These are phyloP conservation scores for Trichoderma sp. DNA, from an alignment of 2,329 filamentous ascomycete genomes.

Conservation along the genomic window DNA sequence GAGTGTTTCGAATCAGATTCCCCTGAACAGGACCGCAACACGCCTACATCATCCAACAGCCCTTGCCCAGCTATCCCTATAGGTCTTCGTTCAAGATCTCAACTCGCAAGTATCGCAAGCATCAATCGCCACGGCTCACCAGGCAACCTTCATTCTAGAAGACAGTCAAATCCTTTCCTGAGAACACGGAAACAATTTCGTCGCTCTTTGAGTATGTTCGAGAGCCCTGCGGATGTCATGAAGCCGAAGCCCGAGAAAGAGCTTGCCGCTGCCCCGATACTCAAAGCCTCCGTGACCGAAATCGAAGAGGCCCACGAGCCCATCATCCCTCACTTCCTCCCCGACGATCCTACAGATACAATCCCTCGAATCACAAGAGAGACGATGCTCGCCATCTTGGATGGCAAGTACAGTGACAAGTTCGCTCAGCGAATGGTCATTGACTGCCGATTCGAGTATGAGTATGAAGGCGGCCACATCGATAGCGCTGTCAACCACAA, in stretches of 20 bases:
- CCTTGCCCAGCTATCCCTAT: slow-evolving; percentile 54
- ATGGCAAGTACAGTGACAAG: slow-evolving; percentile 73
- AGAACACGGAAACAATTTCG: slow-evolving; percentile 86
- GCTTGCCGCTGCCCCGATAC: slow-evolving; percentile 41
- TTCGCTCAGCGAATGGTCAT: slow-evolving; percentile 85
- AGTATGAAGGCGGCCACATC: slow-evolving; percentile 96
- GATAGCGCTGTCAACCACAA: slow-evolving; percentile 93
- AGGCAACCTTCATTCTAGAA: slow-evolving; percentile 66
- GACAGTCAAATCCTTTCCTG: slow-evolving; percentile 67
- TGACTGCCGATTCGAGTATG: slow-evolving; percentile 98
- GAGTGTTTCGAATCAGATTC: slow-evolving; percentile 77
- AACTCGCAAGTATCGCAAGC: slow-evolving; percentile 59
- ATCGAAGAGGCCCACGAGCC: slow-evolving; percentile 73
- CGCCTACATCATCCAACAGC: slow-evolving; percentile 60
- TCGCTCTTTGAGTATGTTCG: slow-evolving; percentile 96
- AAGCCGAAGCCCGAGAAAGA: slow-evolving; percentile 67
- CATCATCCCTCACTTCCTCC: slow-evolving; percentile 78
- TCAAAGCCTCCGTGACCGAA: slow-evolving; percentile 79
- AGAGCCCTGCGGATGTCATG: slow-evolving; percentile 84
- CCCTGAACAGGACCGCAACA: slow-evolving; percentile 65
- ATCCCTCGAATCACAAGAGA: slow-evolving; percentile 82
- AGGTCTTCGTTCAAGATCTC: slow-evolving; percentile 62
- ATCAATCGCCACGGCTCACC: slow-evolving; percentile 71
- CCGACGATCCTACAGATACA: slow-evolving; percentile 76
- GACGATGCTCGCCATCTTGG: slow-evolving; percentile 82